phyloP scores from a whole-genome alignment of 306 rosid species.

The Sechiopsis laciniata region DNA sequence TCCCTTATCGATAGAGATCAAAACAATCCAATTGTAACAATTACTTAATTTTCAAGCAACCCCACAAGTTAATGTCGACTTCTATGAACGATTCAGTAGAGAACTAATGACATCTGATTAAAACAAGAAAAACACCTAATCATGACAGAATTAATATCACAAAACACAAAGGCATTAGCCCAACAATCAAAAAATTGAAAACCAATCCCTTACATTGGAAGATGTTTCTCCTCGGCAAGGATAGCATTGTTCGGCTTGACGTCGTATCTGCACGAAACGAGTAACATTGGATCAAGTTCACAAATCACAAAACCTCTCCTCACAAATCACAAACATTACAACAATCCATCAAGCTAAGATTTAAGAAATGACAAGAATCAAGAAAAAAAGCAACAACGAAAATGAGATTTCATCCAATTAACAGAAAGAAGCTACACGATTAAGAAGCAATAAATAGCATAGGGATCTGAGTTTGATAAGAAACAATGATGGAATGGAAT shows the following conservation, averaged over 20 bases:
- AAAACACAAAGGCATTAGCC: neutral
- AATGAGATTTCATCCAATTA: neutral
- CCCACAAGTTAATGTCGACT: neutral
- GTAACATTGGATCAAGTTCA: neutral
- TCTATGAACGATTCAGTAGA: neutral
- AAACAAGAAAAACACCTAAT: neutral
- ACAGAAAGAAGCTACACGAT: too few relatives aligned
- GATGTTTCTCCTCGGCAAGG: slow-evolving; percentile 91
- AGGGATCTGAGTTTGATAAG: neutral
- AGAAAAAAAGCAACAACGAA: neutral
- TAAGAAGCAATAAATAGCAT: neutral
- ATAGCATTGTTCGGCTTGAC: slow-evolving; percentile 71
- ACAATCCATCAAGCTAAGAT: neutral
- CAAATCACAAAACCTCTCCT: neutral
- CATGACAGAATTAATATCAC: neutral
- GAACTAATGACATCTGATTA: neutral
- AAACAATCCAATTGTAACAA: neutral
- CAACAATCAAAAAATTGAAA: neutral
- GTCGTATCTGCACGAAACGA: slow-evolving; percentile 45
- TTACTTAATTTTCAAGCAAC: slow-evolving; percentile 1
- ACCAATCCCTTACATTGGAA: slow-evolving; percentile 49
- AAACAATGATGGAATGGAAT: neutral
- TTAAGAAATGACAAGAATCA: neutral
- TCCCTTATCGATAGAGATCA: neutral
- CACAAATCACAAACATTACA: too few relatives aligned